Evolutionary conservation across 169 alveolate genomes (phyloP), one percentile per base, ranked within the genome.

Genomic region (Plasmodium reichenowi): DNA sequence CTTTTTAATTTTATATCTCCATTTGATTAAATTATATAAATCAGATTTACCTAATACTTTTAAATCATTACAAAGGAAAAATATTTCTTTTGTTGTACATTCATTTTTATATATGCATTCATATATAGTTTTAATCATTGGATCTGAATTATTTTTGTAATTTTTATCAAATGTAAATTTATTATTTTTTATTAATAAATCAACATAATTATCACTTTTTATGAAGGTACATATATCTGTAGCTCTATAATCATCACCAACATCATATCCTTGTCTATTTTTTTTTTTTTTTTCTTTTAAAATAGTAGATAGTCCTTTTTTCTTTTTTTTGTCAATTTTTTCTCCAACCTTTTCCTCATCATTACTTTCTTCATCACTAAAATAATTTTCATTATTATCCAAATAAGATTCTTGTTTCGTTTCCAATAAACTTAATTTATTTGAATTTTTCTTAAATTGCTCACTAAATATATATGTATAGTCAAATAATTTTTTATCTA

Each of bases 401-500:
- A 38, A 38, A 38, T 38, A 38, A 38, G 47, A 5, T 38, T 20
- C n/a, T 50, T 71, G 54, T 20, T n/a, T 1, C 9, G 67, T 6
- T 38, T 38, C 47, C 9, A 5, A 38, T 7, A 47, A 0, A 17
- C 29, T 50, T 4, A 10, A 2, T 70, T 78, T 64, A 66, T 67
- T 83, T 56, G 62, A 56, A 8, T 83, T 88, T 15, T 63, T 64
- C 20, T 72, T 74, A 59, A 93, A 90, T 72, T 88, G 88, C 8
- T 94, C 96, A 88, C 96, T 94, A 88, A 99, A 98, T 17, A 98
- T 99, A 87, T 93, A 96, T 72, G 96, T 97, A 59, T 99, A 98
- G 94, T 99, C 99, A 88, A 98, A 97, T 76, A 98, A 93, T 72
- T 97, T 96, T 45, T 98, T 98, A 93, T 99, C 99, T 47, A 98